Conservation (phyloP, 257 asterid genomes). For the Solanum sejunctum region DNA sequence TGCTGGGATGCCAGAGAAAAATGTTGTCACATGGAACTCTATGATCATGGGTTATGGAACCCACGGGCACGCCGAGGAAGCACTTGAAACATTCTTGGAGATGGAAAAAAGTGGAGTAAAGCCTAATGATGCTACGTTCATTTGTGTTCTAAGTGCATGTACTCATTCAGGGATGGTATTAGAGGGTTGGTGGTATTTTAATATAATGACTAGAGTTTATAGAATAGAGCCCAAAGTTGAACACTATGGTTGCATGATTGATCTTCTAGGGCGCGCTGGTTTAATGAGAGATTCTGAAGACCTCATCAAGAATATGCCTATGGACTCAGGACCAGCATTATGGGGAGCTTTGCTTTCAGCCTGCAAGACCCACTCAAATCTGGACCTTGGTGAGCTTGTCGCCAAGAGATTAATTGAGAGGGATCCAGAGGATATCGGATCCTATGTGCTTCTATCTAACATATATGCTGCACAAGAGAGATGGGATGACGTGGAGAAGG, state of each 20-base stretch:
- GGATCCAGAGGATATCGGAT: constrained; percentile 22
- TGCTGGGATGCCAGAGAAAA: constrained; percentile 20
- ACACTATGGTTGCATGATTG: constrained; percentile 34
- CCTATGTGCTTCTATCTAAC: constrained; percentile 21
- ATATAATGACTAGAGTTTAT: constrained; percentile 18
- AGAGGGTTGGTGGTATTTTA: constrained; percentile 34
- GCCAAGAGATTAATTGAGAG: constrained; percentile 15
- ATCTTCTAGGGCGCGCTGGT: constrained; percentile 22
- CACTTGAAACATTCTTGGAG: constrained; percentile 22
- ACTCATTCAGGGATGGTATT: constrained; percentile 21
- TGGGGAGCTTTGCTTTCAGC: constrained; percentile 22
- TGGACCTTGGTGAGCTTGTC: constrained; percentile 21
- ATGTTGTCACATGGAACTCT: constrained; percentile 29
- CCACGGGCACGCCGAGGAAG: constrained; percentile 22
- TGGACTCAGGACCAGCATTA: constrained; percentile 5
- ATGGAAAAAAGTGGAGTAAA: constrained; percentile 15
- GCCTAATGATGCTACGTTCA: constrained; percentile 32
- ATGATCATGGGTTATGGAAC: constrained; percentile 29
- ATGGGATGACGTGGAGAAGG: constrained; percentile 22
- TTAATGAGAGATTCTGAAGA: constrained; percentile 18
- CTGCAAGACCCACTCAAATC: constrained; percentile 18
- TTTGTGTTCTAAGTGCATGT: constrained; percentile 23
- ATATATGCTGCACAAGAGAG: constrained; percentile 23
- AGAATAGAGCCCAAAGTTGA: constrained; percentile 20
- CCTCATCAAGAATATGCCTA: constrained; percentile 4